A percentile compares a stretch with the other conserved stretches of the same genome.
Conservation (phyloP, 116 monocot genomes). For the Phalaenopsis hybrid region DNA sequence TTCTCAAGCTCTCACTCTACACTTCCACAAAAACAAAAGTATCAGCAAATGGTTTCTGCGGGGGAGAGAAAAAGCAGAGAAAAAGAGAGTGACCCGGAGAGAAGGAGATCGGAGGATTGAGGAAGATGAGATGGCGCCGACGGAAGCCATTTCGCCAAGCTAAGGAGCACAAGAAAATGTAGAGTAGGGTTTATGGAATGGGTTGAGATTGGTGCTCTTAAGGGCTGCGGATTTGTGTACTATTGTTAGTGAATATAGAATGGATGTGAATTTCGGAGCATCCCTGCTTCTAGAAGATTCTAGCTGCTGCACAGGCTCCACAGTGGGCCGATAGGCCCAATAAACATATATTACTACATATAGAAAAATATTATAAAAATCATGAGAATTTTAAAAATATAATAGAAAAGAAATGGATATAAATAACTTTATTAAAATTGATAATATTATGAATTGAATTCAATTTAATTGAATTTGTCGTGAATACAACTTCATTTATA, state of each 20-base stretch:
- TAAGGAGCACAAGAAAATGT: background rate
- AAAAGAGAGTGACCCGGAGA: slow-evolving; percentile 24
- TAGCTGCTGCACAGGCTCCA: no score
- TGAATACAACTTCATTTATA: no score
- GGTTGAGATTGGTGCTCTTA: background rate
- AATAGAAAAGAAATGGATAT: no score
- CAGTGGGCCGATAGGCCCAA: no score
- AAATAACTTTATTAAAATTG: no score
- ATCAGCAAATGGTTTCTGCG: background rate
- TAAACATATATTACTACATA: no score
- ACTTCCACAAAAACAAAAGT: background rate
- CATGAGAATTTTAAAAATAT: no score
- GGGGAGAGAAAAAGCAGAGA: background rate
- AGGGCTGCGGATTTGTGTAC: background rate
- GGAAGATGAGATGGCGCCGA: slow-evolving; percentile 39
- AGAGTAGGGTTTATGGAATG: background rate
- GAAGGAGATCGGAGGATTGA: slow-evolving; percentile 37
- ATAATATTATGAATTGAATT: no score
- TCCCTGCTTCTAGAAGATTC: no score
- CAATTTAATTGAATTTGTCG: no score
- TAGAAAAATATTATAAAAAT: no score
- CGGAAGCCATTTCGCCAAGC: slow-evolving; percentile 21
- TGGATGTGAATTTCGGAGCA: no score
- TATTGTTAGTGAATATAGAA: background rate
- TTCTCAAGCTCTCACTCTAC: slow-evolving; percentile 13